Percentiles rank a stretch among this genome's conserved stretches.
These are phyloP conservation scores for Auriscalpium orientale DNA, from an alignment of 768 basidiomycete species.

Conservation along the genomic window DNA sequence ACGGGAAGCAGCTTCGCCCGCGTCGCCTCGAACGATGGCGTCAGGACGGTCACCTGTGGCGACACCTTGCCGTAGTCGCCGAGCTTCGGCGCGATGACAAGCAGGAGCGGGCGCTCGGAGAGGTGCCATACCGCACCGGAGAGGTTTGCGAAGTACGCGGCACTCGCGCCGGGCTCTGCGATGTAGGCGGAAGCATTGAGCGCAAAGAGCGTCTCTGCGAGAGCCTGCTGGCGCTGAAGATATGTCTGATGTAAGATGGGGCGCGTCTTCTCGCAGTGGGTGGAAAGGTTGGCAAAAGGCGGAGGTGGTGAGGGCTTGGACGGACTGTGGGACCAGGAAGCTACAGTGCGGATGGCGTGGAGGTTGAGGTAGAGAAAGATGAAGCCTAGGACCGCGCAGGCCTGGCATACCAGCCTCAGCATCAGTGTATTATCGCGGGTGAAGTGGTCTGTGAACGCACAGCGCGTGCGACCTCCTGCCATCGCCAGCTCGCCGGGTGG, in stretches of 20 bases:
- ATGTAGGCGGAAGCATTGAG: conserved; percentile 64
- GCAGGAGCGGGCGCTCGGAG: conserved; percentile 72
- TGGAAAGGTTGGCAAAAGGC: not conserved
- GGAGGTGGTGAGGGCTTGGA: too few species aligned
- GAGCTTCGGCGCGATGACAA: conserved; percentile 47
- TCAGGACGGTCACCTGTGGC: conserved; percentile 52
- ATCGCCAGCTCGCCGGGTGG: too few species aligned
- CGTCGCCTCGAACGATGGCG: conserved; percentile 69
- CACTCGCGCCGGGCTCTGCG: conserved; percentile 70
- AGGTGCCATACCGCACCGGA: conserved; percentile 55
- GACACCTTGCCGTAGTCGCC: conserved; percentile 20
- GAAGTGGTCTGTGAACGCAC: too few species aligned
- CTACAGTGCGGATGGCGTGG: not conserved
- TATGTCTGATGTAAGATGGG: conserved; percentile 43
- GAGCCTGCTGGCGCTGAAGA: conserved; percentile 41
- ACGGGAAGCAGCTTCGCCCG: conserved; percentile 57
- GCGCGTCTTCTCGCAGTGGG: conserved; percentile 40
- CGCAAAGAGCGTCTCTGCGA: conserved; percentile 41
- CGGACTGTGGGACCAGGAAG: not conserved
- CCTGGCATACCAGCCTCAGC: too few species aligned
- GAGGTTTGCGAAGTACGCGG: conserved; percentile 68
- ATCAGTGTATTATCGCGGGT: too few species aligned
- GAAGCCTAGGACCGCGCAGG: too few species aligned
- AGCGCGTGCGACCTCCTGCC: too few species aligned
- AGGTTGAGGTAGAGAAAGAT: not conserved